Evolutionary conservation across 2,329 filamentous ascomycete species (phyloP).

Genomic region (Xylariaceae sp.): DNA sequence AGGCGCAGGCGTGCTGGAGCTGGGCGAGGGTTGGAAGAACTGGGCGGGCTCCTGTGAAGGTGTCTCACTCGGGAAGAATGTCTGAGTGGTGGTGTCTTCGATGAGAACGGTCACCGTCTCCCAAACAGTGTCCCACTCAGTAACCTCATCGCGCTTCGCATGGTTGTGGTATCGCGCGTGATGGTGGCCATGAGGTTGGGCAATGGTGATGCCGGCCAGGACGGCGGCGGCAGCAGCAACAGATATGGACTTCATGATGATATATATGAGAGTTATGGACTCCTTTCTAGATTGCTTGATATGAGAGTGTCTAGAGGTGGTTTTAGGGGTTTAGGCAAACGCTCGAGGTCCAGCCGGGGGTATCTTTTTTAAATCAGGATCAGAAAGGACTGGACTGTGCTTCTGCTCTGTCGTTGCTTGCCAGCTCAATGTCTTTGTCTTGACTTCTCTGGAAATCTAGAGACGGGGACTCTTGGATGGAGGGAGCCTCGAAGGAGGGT

Average conservation of each 20-base stretch:
- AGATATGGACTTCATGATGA: constrained; percentile 42
- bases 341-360: constrained; percentile 27
- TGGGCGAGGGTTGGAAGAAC: constrained; percentile 33
- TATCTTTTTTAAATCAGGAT: constrained; percentile 19
- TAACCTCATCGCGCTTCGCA: constrained; percentile 42
- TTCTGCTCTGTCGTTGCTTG: not conserved
- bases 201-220: constrained; percentile 42
- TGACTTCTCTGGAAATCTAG: not conserved
- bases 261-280: constrained; percentile 3
- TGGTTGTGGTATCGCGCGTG: constrained; percentile 34
- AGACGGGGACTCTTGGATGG: constrained; percentile 6
- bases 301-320: not conserved
- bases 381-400: constrained; percentile 12
- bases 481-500: constrained; percentile 28
- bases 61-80: constrained; percentile 32
- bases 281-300: constrained; percentile 7
- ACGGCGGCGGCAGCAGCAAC: constrained; percentile 39
- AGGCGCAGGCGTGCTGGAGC: constrained; percentile 16
- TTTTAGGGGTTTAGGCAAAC: not conserved
- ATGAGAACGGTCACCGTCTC: constrained; percentile 49
- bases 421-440: constrained; percentile 5
- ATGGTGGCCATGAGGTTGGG: constrained; percentile 45
- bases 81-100: constrained; percentile 45
- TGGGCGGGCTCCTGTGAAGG: constrained; percentile 24
- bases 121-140: constrained; percentile 43